Percentiles rank a stretch among this genome's conserved stretches.
Conservation (phyloP, 805 yeast species). For the Wickerhamiella occidentalis region DNA sequence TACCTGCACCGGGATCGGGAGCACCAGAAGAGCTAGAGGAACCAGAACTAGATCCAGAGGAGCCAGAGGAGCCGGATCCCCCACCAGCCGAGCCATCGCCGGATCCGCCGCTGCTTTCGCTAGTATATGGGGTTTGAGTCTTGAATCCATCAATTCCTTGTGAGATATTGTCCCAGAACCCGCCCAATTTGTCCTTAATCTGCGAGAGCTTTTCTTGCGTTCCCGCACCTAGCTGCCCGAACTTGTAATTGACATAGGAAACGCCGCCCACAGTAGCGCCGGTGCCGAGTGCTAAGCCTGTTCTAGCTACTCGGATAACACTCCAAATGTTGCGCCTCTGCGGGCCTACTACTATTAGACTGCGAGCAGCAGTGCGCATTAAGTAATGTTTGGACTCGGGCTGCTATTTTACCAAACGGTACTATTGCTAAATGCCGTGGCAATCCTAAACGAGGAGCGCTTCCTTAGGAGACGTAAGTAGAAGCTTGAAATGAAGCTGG, state of each 20-base stretch:
- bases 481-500: not conserved
- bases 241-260: constrained; percentile 80
- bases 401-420: constrained; percentile 28
- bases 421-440: constrained; percentile 57
- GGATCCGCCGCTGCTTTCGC: constrained; percentile 4
- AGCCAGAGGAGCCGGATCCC: not conserved
- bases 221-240: constrained; percentile 69
- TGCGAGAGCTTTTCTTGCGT: constrained; percentile 55
- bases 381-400: constrained; percentile 30
- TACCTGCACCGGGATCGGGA: constrained; percentile 36
- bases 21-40: constrained; percentile 14
- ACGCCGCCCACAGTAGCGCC: constrained; percentile 95
- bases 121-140: not conserved
- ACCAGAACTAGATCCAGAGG: not conserved
- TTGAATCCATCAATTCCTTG: not conserved
- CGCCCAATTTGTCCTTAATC: constrained; percentile 36
- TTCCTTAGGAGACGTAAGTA: constrained; percentile 51
- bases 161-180: constrained; percentile 23
- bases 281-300: constrained; percentile 51
- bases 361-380: constrained; percentile 1
- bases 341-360: not conserved
- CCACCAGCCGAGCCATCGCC: constrained; percentile 7
- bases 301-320: constrained; percentile 20
- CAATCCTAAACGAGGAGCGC: constrained; percentile 69
- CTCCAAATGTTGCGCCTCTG: constrained; percentile 21